Percentiles rank a stretch among this genome's conserved stretches.
These are phyloP conservation scores for Aspergillus mulundensis DNA, from an alignment of 495 filamentous ascomycete genomes.

Conservation along the genomic window DNA sequence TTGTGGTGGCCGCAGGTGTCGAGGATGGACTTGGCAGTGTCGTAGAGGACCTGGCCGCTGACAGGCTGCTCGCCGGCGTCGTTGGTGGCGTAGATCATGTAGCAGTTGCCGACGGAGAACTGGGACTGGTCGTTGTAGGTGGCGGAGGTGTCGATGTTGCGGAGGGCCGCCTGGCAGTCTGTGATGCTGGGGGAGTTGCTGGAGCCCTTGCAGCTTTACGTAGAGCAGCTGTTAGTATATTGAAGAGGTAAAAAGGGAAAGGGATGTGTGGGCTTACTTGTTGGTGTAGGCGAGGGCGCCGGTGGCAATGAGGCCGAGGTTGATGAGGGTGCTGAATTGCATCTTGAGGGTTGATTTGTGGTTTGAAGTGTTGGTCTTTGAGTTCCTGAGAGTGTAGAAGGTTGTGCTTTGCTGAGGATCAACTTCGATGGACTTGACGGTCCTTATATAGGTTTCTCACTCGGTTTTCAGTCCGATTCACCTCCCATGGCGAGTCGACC, in stretches of 20 bases:
- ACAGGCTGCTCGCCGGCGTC: not conserved
- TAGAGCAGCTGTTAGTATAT: not conserved
- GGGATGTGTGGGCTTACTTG: not conserved
- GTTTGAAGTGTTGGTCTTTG: too few species aligned
- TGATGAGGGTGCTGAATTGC: not conserved
- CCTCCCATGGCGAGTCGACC: too few species aligned
- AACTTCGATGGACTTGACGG: too few species aligned
- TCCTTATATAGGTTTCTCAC: too few species aligned
- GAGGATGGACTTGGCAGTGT: not conserved
- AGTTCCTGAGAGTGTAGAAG: too few species aligned
- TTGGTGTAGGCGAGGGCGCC: not conserved
- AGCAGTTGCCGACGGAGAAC: not conserved
- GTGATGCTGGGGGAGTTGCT: not conserved
- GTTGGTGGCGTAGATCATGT: not conserved
- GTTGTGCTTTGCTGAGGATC: too few species aligned
- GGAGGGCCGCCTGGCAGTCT: not conserved
- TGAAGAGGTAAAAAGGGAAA: not conserved
- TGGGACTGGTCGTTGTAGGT: not conserved
- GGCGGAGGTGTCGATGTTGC: not conserved
- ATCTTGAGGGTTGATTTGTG: not conserved
- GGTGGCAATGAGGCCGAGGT: not conserved
- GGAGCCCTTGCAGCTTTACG: not conserved
- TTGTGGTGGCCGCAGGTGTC: not conserved
- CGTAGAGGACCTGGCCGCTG: not conserved
- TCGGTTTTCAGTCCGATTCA: too few species aligned